Evolutionary conservation across 176 grass and related monocot genomes (phyloP).

Genomic region (Phoenix dactylifera): DNA sequence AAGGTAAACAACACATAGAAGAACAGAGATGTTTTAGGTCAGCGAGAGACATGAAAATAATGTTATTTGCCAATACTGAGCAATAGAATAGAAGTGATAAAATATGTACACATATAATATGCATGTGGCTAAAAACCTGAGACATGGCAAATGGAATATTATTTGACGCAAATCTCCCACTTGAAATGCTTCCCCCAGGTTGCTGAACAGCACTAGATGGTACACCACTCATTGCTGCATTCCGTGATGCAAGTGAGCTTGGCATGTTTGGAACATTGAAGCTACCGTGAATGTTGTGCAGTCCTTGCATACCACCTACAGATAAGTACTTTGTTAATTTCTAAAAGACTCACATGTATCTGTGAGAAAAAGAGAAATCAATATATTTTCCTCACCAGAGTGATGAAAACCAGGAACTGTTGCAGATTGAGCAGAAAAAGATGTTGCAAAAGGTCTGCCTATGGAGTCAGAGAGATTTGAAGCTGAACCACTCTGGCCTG

Average conservation of each 20-base stretch:
- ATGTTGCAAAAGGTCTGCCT: conserved; percentile 55
- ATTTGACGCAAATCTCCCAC: conserved; percentile 73
- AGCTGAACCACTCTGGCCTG: conserved; percentile 55
- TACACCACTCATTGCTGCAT: conserved; percentile 70
- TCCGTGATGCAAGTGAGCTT: conserved; percentile 65
- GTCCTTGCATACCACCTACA: conserved; percentile 36
- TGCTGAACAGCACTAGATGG: conserved; percentile 81
- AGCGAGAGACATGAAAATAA: no score
- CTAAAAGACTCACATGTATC: not conserved
- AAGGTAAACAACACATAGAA: no score
- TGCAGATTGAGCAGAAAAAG: conserved; percentile 75
- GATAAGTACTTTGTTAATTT: not conserved
- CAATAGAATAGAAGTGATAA: no score
- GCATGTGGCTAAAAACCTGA: conserved; percentile 38
- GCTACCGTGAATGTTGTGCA: conserved; percentile 84
- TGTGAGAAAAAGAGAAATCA: not conserved
- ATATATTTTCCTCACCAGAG: conserved; percentile 45
- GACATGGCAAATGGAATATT: conserved; percentile 80
- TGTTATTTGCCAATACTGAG: no score
- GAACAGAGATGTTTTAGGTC: no score
- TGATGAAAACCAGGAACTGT: conserved; percentile 74
- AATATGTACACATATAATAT: no score
- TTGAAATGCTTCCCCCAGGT: conserved; percentile 70
- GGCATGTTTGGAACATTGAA: conserved; percentile 78
- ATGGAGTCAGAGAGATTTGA: conserved; percentile 84